phyloP scores from a whole-genome alignment of 1,284 basidiomycete species.

The Coriolopsis trogii region DNA sequence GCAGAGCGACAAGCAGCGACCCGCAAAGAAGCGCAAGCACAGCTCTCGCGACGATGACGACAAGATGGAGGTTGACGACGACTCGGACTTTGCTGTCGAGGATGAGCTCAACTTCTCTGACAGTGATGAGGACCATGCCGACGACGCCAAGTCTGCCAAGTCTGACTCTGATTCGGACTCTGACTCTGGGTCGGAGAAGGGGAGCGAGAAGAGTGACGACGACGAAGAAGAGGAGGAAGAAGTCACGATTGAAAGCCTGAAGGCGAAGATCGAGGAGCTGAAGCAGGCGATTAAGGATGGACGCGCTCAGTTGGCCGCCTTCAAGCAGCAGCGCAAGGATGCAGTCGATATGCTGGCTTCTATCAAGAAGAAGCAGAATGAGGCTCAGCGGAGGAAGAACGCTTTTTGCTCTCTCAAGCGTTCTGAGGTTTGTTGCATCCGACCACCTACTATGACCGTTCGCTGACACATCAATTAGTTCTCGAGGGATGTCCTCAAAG shows the following conservation, averaged over 20 bases:
- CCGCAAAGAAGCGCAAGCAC: conserved; percentile 47
- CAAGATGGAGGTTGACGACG: conserved; percentile 32
- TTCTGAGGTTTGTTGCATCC: conserved; percentile 47
- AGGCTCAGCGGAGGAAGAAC: conserved; percentile 60
- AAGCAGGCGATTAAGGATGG: conserved; percentile 45
- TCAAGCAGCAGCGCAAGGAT: conserved; percentile 47
- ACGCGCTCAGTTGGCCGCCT: conserved; percentile 41
- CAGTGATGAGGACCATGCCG: conserved; percentile 28
- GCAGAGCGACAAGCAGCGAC: conserved; percentile 41
- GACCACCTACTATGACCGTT: background rate
- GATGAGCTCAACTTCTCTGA: conserved; percentile 31
- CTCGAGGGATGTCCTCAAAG: conserved; percentile 57
- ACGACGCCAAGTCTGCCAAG: conserved; percentile 23
- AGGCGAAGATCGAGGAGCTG: conserved; percentile 46
- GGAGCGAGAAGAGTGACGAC: conserved; percentile 29
- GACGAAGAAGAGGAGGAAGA: conserved; percentile 38
- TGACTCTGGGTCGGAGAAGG: conserved; percentile 3
- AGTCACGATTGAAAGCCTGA: conserved; percentile 48
- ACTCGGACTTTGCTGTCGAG: conserved; percentile 31
- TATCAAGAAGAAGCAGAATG: conserved; percentile 47
- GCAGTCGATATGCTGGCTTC: conserved; percentile 47
- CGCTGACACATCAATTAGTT: conserved; percentile 39
- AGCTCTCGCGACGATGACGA: conserved; percentile 27
- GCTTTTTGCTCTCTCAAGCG: conserved; percentile 61
- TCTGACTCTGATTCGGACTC: conserved; percentile 24